Conservation (phyloP, 1,139 yeast genomes). For the Lodderomyces beijingensis region DNA sequence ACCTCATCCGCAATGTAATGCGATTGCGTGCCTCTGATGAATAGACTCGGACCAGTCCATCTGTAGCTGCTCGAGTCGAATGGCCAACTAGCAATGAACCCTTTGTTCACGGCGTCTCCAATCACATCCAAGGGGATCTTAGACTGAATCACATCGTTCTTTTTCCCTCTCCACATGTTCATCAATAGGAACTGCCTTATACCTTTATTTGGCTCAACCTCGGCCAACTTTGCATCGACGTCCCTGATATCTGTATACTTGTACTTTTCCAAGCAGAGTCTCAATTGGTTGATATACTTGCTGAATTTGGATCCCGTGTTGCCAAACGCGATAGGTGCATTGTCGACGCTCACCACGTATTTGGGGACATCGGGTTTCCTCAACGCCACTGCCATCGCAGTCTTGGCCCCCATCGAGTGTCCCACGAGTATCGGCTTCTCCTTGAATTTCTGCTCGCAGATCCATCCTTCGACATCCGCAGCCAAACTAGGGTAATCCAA, state of each 20-base stretch:
- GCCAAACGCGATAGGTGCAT: constrained; percentile 73
- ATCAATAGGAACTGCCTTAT: constrained; percentile 80
- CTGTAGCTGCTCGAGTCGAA: constrained; percentile 50
- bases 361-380: constrained; percentile 62
- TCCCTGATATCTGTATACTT: constrained; percentile 53
- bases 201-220: constrained; percentile 55
- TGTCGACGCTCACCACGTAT: constrained; percentile 76
- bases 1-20: constrained; percentile 83
- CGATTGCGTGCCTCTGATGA: constrained; percentile 76
- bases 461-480: constrained; percentile 75
- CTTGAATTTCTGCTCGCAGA: constrained; percentile 42
- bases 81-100: constrained; percentile 76
- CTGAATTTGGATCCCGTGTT: constrained; percentile 57
- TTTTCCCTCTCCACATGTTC: constrained; percentile 51
- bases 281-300: constrained; percentile 61
- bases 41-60: constrained; percentile 71
- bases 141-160: constrained; percentile 32
- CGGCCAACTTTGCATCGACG: constrained; percentile 60
- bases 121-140: constrained; percentile 70
- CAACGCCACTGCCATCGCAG: constrained; percentile 83
- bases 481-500: constrained; percentile 82
- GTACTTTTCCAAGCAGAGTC: constrained; percentile 44
- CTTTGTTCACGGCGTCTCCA: constrained; percentile 57
- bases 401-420: constrained; percentile 96
- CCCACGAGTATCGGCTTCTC: constrained; percentile 71